phyloP scores from a whole-genome alignment of 208 protist genomes.

The Leishmania arabica region DNA sequence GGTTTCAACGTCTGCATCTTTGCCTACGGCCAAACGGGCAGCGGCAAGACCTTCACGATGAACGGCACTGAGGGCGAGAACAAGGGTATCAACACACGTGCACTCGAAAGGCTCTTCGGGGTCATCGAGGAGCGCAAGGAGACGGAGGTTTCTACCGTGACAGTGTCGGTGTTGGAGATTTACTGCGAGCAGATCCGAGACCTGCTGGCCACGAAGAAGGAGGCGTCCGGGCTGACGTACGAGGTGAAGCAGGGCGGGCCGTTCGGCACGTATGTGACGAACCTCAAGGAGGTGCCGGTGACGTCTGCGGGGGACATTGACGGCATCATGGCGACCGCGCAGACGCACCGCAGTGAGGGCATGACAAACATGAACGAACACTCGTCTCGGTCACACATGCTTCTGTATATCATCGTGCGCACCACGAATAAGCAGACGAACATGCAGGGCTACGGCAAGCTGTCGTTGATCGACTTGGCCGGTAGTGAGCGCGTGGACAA shows the following conservation, averaged over 20 bases:
- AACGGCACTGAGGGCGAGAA: conserved; percentile 67
- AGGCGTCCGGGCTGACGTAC: conserved; percentile 58
- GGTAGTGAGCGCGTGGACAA: conserved; percentile 93
- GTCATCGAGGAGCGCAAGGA: conserved; percentile 90
- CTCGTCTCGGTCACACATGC: conserved; percentile 94
- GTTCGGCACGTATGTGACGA: conserved; percentile 90
- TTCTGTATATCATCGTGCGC: conserved; percentile 90
- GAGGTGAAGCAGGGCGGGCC: conserved; percentile 91
- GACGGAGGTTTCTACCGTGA: conserved; percentile 82
- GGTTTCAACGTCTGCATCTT: conserved; percentile 96
- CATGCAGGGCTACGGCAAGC: conserved; percentile 92
- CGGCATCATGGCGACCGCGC: conserved; percentile 79
- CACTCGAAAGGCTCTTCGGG: conserved; percentile 85
- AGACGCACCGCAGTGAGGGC: conserved; percentile 76
- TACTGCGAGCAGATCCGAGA: conserved; percentile 92
- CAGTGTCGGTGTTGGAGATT: conserved; percentile 90
- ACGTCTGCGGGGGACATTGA: conserved; percentile 72
- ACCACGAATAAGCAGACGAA: conserved; percentile 90
- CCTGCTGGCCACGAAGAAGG: conserved; percentile 70
- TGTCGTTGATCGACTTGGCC: conserved; percentile 93
- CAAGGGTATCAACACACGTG: conserved; percentile 91
- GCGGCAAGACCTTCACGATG: conserved; percentile 93
- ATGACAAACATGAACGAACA: conserved; percentile 94
- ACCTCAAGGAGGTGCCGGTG: conserved; percentile 82
- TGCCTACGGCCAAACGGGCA: conserved; percentile 94